These are phyloP conservation scores for Corymbia citriodora DNA, from an alignment of 441 rosid species.

Conservation along the genomic window DNA sequence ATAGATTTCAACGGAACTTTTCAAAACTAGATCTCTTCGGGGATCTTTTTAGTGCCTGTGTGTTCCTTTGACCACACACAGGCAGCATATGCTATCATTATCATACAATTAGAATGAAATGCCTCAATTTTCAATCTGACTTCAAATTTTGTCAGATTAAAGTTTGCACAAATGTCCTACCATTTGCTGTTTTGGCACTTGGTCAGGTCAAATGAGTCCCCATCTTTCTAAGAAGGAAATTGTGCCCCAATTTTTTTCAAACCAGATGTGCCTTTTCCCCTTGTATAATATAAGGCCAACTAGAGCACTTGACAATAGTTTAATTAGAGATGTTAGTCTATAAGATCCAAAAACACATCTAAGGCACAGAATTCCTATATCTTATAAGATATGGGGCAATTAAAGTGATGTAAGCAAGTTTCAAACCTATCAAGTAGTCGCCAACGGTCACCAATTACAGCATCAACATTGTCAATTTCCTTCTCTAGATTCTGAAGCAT, in stretches of 20 bases:
- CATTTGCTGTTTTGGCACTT: neutral
- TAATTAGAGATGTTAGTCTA: neutral
- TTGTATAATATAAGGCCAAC: neutral
- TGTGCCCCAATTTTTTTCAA: neutral
- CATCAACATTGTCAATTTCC: conserved; percentile 86
- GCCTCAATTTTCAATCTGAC: neutral
- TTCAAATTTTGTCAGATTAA: neutral
- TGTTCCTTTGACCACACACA: neutral
- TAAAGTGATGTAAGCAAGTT: neutral
- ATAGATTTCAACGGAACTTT: neutral
- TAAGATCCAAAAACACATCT: neutral
- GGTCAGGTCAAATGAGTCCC: neutral
- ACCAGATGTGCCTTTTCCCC: neutral
- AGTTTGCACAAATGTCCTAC: neutral
- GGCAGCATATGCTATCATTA: neutral
- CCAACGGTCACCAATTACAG: conserved; percentile 75
- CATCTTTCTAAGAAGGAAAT: neutral
- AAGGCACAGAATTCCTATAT: neutral
- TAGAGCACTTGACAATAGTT: neutral
- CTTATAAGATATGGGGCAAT: neutral
- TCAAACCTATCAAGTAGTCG: conserved; percentile 73
- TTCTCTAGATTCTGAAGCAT: conserved; percentile 88
- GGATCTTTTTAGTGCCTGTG: neutral
- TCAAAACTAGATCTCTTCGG: neutral
- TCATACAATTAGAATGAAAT: neutral